Base-by-base conservation (phyloP, 805 yeast species). In the Cyberlindnera misumaiensis region DNA sequence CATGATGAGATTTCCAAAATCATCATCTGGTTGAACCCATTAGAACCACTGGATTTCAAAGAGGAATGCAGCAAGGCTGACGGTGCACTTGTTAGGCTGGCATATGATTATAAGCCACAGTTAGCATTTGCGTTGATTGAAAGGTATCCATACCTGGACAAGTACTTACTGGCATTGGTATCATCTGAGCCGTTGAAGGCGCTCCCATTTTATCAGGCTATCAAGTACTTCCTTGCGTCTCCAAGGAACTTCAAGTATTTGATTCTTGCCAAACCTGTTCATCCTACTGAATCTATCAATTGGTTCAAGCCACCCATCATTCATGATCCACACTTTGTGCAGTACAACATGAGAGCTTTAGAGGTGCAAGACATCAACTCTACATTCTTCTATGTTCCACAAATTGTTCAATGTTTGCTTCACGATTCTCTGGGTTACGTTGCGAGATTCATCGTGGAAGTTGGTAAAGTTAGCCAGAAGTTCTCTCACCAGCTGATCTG, bases 401-500 rank as follows among this genome's bases (percentile, higher is more conserved):
- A 93, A 59, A 87, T 93, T 60, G 98, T 93, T 15, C 99, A 93
- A 63, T 73, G 86, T 46, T 69, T 93, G 49, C 73, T 97, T 46
- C 81, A 80, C 57, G 98, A 93, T 57, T 61, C 62, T 10, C 66
- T 75, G 32, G 97, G 97, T 1, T 89, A 87, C 51, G 94, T 90
- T 32, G 87, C 85, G 50, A 73, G 87, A 49, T 86, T 84, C 56
- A 88, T 93, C 46, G 64, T 90, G 40, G 97, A 93, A 58, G 86
- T 97, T 1, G 97, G 95, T 2, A 80, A 83, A 55, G 85, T 88
- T 11, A 81, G 93, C 20, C 94, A 85, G 48, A 67, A 90, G 45
- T 93, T 93, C 68, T 89, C 97, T 0, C 99, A 93, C 60, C 99
- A 93, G 62, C 89, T 93, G 47, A 87, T 93, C 39, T 93, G 99